Percentiles rank a stretch among this genome's conserved stretches.
phyloP scores from a whole-genome alignment of 2,329 filamentous ascomycete species.

The Diaporthe sp. region DNA sequence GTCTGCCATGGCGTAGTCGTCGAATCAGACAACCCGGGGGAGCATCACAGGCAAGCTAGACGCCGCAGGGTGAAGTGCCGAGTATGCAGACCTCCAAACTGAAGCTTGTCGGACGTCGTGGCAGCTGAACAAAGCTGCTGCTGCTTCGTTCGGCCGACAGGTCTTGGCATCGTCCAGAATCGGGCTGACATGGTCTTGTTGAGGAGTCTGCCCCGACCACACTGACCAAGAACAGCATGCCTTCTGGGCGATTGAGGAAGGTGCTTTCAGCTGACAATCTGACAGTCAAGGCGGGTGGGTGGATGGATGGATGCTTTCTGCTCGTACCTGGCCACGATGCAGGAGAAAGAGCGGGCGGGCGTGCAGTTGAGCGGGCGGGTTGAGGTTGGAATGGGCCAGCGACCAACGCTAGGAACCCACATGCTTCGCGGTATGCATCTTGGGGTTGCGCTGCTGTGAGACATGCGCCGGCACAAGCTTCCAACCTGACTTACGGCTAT shows the following conservation, averaged over 20 bases:
- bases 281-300: no score
- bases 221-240: not conserved
- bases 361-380: not conserved
- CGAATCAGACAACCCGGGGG: not conserved
- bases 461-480: not conserved
- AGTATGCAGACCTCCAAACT: not conserved
- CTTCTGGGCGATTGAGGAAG: not conserved
- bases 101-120: not conserved
- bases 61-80: not conserved
- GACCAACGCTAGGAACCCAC: constrained; percentile 11
- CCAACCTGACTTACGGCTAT: constrained; percentile 4
- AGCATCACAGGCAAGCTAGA: not conserved
- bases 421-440: not conserved
- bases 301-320: not conserved
- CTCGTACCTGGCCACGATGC: not conserved
- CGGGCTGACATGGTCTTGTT: not conserved
- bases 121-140: not conserved
- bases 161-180: not conserved
- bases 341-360: not conserved
- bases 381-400: constrained; percentile 11
- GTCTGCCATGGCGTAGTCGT: not conserved
- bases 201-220: not conserved
- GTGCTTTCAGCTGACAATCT: not conserved
- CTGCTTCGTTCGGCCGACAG: not conserved
- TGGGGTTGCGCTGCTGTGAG: not conserved